Evolutionary conservation across 2,329 filamentous ascomycete species (phyloP).

Genomic region (Colletotrichum spaethianum): DNA sequence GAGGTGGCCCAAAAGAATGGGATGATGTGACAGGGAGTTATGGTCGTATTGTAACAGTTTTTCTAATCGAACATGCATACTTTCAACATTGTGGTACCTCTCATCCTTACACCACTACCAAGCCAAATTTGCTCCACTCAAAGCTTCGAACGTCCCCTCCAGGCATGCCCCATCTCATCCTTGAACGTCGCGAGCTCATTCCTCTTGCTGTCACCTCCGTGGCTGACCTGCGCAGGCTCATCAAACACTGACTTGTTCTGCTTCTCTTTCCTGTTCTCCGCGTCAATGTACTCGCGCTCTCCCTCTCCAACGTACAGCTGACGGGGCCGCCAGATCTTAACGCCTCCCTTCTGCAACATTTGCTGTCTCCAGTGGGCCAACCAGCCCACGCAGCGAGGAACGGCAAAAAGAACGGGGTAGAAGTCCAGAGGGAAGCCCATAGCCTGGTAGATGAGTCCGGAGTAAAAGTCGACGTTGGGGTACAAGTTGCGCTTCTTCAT

Average conservation of each 20-base stretch:
- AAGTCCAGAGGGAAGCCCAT: constrained; percentile 68
- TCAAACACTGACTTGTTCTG: constrained; percentile 51
- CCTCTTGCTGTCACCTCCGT: constrained; percentile 60
- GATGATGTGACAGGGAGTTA: neutral
- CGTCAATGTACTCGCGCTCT: constrained; percentile 60
- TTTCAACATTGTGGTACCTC: neutral
- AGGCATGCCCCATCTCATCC: constrained; percentile 52
- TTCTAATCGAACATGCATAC: constrained; percentile 7
- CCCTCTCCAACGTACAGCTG: constrained; percentile 63
- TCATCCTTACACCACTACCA: constrained; percentile 2
- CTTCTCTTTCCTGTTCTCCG: constrained; percentile 51
- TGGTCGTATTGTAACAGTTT: constrained; percentile 13
- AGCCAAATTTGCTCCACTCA: neutral
- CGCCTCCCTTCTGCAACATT: constrained; percentile 60
- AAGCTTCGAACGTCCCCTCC: constrained; percentile 37
- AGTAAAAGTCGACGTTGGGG: constrained; percentile 68
- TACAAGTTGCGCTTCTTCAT: constrained; percentile 64
- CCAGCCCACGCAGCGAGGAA: constrained; percentile 66
- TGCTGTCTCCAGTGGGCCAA: constrained; percentile 67
- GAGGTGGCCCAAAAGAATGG: neutral
- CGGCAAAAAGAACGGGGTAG: constrained; percentile 66
- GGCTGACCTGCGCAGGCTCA: constrained; percentile 53
- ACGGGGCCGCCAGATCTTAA: constrained; percentile 66
- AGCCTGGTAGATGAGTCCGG: constrained; percentile 66
- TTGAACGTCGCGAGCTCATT: constrained; percentile 57